Evolutionary conservation across 2,329 filamentous ascomycete species (phyloP), one percentile per base, ranked within the genome.

Genomic region (Chaetomiaceae sp.): DNA sequence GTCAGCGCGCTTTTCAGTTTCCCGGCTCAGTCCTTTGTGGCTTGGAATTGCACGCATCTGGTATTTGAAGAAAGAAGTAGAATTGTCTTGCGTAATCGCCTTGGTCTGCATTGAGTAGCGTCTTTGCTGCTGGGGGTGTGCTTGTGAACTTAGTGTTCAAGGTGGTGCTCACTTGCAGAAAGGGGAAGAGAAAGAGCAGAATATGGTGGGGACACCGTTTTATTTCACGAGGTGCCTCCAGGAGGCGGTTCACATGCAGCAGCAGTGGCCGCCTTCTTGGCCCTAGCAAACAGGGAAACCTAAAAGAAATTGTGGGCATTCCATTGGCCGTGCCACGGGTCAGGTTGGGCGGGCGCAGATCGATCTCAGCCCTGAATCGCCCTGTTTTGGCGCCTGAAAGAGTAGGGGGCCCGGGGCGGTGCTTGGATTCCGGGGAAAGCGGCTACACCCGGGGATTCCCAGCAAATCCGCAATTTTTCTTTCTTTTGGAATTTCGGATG

Each of bases 11-110:
- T 71, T 71, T 66, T 78, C 72, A 62, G 73, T 75, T 61, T 74
- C 73, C 67, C 73, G 72, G 62, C 75, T 71, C 58, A 72, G 69
- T 66, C 73, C 70, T 66, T 76, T 72, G 68, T 72, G 71, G 70
- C 71, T 75, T 62, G 73, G 71, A 65, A 73, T 58, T 34, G 47
- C 66, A 69, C 75, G 77, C 79, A 82, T 82, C 76, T 81, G 78
- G 75, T 72, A 73, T 65, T 72, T 73, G 70, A 77, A 77, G 65
- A 76, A 75, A 63, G 74, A 75, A 61, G 74, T 70, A 62, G 73
- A 71, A 58, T 67, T 69, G 58, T 67, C 63, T 67, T 72, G 66
- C 63, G 63, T 66, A 58, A 70, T 67, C 65, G 70, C 71, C 73
- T 74, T 71, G 73, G 72, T 76, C 80, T 79, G 78, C 79, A 82